Evolutionary conservation across 2,329 filamentous ascomycete genomes (phyloP), one percentile per base, ranked within the genome.

Genomic region (Hymenoscyphus scutula): DNA sequence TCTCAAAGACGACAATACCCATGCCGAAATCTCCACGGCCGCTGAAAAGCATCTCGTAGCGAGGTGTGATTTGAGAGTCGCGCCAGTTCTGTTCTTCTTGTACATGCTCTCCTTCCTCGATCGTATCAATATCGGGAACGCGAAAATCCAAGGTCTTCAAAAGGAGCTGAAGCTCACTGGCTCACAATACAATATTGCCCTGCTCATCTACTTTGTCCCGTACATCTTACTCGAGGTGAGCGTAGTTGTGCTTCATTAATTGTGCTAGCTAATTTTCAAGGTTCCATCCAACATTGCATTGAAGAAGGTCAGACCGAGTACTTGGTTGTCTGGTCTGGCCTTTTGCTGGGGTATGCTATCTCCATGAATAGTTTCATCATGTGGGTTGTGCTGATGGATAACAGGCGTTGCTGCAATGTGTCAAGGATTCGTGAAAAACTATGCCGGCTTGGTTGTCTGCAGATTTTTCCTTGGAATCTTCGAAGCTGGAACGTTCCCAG

Each of bases 101-200:
- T 92, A 91, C 68, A 79, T 92, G 1, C 80, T 91, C 58, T 88
- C 86, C 62, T 92, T 91, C 74, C 80, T 92, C 34, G 86, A 89
- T 71, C 80, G 88, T 15, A 91, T 90, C 38, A 93, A 94, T 71
- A 92, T 94, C 62, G 90, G 90, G 51, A 94, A 81, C 75, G 91
- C 84, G 37, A 86, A 84, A 65, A 82, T 87, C 61, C 83, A 84
- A 27, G 89, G 90, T 38, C 92, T 81, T 74, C 90, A 84, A 41
- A 84, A 83, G 65, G 82, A 87, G 58, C 81, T 84, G 4, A 77
- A 80, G 15, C 76, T 92, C 64, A 73, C 74, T 34, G 81, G 82
- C 1, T 25, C 61, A 6, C 56, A 72, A 23, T 72, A 68, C n/a
- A 81, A 83, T 78, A 89, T 25, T 89, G 78, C 0, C 83, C 79